phyloP scores from a whole-genome alignment of 345 rosid genomes.

The Heritiera fomes region DNA sequence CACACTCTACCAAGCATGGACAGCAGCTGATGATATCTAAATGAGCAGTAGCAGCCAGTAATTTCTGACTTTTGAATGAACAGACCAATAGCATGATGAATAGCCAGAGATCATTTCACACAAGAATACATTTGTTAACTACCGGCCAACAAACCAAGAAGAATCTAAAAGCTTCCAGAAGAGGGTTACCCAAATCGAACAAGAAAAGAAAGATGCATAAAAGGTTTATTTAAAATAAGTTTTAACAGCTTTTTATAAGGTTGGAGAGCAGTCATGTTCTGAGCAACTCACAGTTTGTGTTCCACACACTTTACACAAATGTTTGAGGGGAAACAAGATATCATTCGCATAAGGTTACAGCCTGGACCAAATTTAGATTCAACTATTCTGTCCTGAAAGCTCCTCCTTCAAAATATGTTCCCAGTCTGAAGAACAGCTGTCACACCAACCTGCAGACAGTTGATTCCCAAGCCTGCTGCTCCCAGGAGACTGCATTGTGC shows the following conservation, averaged over 20 bases:
- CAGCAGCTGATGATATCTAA: background rate
- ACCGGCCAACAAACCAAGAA: background rate
- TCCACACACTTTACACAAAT: conserved; percentile 3
- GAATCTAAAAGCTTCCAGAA: background rate
- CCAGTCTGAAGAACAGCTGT: conserved; percentile 66
- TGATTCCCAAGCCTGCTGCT: conserved; percentile 25
- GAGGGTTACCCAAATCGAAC: background rate
- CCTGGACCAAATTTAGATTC: conserved; percentile 16
- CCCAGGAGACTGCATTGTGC: conserved; percentile 8
- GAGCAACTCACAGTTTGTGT: background rate
- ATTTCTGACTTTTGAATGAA: background rate
- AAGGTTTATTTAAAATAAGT: background rate
- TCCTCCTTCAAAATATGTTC: conserved; percentile 71
- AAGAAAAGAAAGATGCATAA: background rate
- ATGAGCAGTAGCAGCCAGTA: background rate
- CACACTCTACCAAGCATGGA: background rate
- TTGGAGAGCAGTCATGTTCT: conserved; percentile 12
- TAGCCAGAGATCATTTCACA: background rate
- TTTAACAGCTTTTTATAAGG: conserved; percentile 6
- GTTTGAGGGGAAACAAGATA: background rate
- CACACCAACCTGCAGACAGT: conserved; percentile 33
- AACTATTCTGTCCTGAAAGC: conserved; percentile 33
- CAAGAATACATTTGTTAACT: background rate
- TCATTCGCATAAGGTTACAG: background rate
- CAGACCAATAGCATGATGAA: background rate